Conservation (phyloP, 257 asterid genomes). For the Plantago elongata region DNA sequence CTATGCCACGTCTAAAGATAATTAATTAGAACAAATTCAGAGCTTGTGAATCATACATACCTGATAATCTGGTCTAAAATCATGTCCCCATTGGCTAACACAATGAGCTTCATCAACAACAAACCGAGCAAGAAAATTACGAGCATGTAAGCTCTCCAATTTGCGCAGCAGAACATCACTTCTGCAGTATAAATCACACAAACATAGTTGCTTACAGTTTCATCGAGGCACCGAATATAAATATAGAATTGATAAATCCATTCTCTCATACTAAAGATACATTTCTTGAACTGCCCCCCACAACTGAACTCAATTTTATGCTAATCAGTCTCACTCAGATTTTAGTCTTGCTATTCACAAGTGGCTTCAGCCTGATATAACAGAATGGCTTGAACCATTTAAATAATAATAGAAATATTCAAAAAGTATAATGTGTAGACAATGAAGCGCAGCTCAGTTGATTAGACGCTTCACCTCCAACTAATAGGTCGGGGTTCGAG, state of each 20-base stretch:
- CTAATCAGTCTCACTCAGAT: no score
- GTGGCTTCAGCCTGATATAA: no score
- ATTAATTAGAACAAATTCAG: not conserved
- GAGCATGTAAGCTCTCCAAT: constrained; percentile 76
- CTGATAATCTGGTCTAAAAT: constrained; percentile 99
- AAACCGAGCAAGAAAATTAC: constrained; percentile 73
- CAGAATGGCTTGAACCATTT: no score
- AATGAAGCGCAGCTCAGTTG: no score
- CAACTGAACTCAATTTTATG: no score
- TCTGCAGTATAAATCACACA: constrained; percentile 40
- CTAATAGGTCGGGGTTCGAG: no score
- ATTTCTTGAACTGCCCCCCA: not conserved
- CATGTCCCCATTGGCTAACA: constrained; percentile 99
- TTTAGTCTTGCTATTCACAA: no score
- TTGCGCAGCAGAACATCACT: constrained; percentile 87
- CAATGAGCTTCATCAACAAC: constrained; percentile 99
- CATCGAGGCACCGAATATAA: constrained; percentile 11
- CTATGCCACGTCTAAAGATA: constrained; percentile 12
- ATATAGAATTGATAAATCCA: not conserved
- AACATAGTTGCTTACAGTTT: constrained; percentile 9
- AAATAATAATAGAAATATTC: no score
- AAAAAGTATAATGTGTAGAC: no score
- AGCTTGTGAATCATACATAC: constrained; percentile 31
- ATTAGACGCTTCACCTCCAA: no score
- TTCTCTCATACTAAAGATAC: not conserved